Evolutionary conservation across 352 stramenopile species (phyloP), one percentile per base, ranked within the genome.

Genomic region (Globisporangium nagaii): DNA sequence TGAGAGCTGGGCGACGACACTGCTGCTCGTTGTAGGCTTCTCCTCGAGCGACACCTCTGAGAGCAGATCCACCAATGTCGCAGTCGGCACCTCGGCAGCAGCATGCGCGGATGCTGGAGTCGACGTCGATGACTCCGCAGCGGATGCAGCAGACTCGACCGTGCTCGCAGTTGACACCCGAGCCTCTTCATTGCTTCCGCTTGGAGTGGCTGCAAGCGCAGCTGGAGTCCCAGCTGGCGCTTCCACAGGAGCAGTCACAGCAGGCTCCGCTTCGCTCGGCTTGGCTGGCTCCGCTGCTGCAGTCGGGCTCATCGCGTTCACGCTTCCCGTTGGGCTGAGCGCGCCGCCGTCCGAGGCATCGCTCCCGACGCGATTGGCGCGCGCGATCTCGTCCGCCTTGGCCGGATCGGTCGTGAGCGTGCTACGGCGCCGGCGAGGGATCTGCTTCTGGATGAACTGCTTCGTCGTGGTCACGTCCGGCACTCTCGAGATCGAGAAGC

Each of bases 301-400:
- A 39, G 24, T n/a, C 1, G 54, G 46, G 35, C 39, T 53, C 27
- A 25, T 25, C 20, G 50, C 56, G 58, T 49, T 65, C 20, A 79
- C 53, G 37, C 64, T 75, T 13, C 60, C 68, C 6, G 68, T 68
- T 1, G 74, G 77, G 32, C 73, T 88, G 30, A 70, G 56, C 37
- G 70, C 63, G 27, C 80, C 69, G 22, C 73, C 60, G 17, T 84
- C 68, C 3, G 78, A 79, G 20, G 53, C 73, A 51, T 83, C 71
- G 39, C 69, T 82, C 30, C 73, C 58, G n/a, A 77, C 56, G 22
- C 67, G 61, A 20, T 73, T 70, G 24, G 72, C 62, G 27, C 67
- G 72, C 2, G 62, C 45, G 7, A 73, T 41, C 50, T 86, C 61
- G 36, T 86, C 71, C n/a, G 65, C 59, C 63, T 88, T 88, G 37